Percentiles rank a stretch among this genome's conserved stretches.
These are phyloP conservation scores for Kuraishia floccosa DNA, from an alignment of 805 yeast species.

Conservation along the genomic window DNA sequence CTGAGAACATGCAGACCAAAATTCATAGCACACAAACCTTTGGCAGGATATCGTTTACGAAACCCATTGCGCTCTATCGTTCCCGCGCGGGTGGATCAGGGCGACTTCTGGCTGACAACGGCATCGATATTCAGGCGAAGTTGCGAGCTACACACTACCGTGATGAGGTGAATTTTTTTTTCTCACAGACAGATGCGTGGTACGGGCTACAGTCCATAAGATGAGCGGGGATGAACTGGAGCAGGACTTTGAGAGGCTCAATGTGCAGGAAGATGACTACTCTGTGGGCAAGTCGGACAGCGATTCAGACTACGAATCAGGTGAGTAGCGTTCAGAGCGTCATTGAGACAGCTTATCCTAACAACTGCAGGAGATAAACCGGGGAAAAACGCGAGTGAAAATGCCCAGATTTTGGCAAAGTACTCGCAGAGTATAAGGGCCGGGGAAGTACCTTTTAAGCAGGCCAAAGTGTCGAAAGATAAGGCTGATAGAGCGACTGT, in stretches of 20 bases:
- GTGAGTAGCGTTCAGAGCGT: too few relatives aligned
- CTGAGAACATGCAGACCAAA: not conserved
- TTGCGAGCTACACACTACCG: not conserved
- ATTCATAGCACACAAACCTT: constrained; percentile 8
- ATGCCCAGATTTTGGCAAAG: constrained; percentile 43
- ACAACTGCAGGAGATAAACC: too few relatives aligned
- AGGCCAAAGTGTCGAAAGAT: constrained; percentile 58
- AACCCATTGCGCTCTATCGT: not conserved
- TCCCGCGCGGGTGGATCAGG: not conserved
- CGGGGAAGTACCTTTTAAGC: constrained; percentile 43
- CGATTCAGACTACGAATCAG: too few relatives aligned
- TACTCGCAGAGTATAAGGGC: constrained; percentile 56
- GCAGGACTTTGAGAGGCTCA: not conserved
- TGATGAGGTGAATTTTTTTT: constrained; percentile 2
- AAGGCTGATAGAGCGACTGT: constrained; percentile 93
- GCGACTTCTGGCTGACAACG: too few relatives aligned
- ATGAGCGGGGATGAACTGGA: not conserved
- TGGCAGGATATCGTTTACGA: constrained; percentile 8
- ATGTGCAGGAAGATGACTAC: not conserved
- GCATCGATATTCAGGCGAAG: too few relatives aligned
- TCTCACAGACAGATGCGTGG: not conserved
- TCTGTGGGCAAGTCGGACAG: too few relatives aligned
- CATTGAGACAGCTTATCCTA: too few relatives aligned
- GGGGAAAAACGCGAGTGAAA: too few relatives aligned
- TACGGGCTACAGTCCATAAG: not conserved